Base-by-base conservation (phyloP, 352 stramenopile species). In the Phytophthora citricola region DNA sequence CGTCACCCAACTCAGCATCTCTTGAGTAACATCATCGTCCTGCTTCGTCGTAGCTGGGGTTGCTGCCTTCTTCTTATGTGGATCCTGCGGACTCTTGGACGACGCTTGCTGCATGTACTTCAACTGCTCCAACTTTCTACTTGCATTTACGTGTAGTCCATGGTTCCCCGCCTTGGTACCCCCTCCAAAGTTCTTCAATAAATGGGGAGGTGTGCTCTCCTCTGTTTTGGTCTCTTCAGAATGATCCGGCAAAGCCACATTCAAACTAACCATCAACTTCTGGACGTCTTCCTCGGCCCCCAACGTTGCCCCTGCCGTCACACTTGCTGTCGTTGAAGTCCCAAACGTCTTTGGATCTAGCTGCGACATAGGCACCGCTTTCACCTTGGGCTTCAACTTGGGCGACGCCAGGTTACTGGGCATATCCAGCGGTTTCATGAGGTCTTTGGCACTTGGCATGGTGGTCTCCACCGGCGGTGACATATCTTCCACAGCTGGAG, bases 1-100 rank as follows among this genome's bases (percentile, higher is more conserved):
- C 17, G 63, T 69, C 29, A 91, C 82, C 84, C 84, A 91, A 32
- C 63, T 79, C 27, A 75, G 24, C 80, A 90, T 90, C 47, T 92
- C 81, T 0, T 48, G 58, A 0, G 44, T 64, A 5, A 80, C 76
- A 17, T 53, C 49, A 44, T 87, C 58, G 15, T 81, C 62, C 2
- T 32, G n/a, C 34, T 66, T 67, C 0, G 36, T 50, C 32, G 29
- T 63, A 6, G 41, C 52, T 40, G 20, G 29, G 12, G 44, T 34
- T 5, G 40, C 54, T 15, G 41, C 32, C 31, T 67, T 74, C 27
- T 70, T 70, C 45, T 51, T 61, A 22, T 64, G 44, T 34, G 54
- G 63, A 55, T 58, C 43, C 12, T 51, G 58, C 10, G 66, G 70
- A 32, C 70, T 75, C 29, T 75, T 78, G 5, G 58, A 66, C 10